A percentile compares a stretch with the other conserved stretches of the same genome.
Evolutionary conservation across 768 basidiomycete species (phyloP).

Genomic region (Termitomyces sp.): DNA sequence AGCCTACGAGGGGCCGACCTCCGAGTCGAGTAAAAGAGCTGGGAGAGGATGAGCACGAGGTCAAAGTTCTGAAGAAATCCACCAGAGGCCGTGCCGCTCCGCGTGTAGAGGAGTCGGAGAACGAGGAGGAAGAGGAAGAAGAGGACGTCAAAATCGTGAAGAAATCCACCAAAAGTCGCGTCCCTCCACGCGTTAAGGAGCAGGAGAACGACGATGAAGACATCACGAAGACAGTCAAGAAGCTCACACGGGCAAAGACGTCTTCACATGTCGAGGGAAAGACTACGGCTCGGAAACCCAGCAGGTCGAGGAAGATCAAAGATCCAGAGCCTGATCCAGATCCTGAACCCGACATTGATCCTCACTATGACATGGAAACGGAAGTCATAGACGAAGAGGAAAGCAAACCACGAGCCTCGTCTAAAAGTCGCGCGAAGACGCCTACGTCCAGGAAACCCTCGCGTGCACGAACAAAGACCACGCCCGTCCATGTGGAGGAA

Average conservation of each 20-base stretch:
- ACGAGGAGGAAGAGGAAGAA: background rate
- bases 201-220: constrained; percentile 4
- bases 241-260: constrained; percentile 8
- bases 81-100: constrained; percentile 1
- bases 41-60: constrained; percentile 9
- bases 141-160: background rate
- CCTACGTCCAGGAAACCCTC: constrained; percentile 10
- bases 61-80: constrained; percentile 7
- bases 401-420: constrained; percentile 5
- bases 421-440: constrained; percentile 8
- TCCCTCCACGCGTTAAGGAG: background rate
- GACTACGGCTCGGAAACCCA: background rate
- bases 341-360: constrained; percentile 1
- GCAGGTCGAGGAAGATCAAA: constrained; percentile 6
- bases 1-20: constrained; percentile 1
- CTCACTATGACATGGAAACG: background rate
- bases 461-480: constrained; percentile 18
- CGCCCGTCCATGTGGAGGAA: constrained; percentile 7
- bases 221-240: constrained; percentile 6
- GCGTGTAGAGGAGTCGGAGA: constrained; percentile 2
- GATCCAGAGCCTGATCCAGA: background rate
- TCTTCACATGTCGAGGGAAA: background rate
- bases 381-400: constrained; percentile 7
- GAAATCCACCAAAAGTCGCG: constrained; percentile 3
- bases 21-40: constrained; percentile 9